Conservation (phyloP, 1,139 yeast species). For the Yamadazyma conglobata region DNA sequence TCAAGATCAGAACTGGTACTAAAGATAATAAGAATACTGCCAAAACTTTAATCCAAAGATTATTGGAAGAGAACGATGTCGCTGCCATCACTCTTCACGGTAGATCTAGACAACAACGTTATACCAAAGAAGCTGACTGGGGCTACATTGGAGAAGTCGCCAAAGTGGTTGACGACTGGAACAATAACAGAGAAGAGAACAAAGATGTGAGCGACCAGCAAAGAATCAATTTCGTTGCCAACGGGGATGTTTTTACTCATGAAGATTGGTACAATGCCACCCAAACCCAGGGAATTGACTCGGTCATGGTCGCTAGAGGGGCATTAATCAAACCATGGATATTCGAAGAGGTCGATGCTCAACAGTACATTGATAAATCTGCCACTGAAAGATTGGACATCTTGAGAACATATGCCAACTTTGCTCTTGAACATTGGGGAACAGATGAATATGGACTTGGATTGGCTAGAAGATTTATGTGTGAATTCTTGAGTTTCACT, state of each 20-base stretch:
- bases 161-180: constrained; percentile 58
- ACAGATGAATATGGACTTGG: constrained; percentile 92
- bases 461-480: constrained; percentile 82
- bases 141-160: constrained; percentile 78
- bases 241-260: constrained; percentile 86
- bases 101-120: constrained; percentile 92
- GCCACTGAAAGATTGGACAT: constrained; percentile 85
- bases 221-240: constrained; percentile 70
- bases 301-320: constrained; percentile 97
- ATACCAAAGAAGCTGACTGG: constrained; percentile 93
- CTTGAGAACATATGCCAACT: constrained; percentile 63
- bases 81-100: constrained; percentile 96
- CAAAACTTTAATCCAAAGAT: constrained; percentile 61
- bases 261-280: constrained; percentile 88
- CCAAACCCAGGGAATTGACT: constrained; percentile 70
- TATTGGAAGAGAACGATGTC: constrained; percentile 74
- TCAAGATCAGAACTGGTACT: constrained; percentile 89
- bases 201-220: constrained; percentile 49
- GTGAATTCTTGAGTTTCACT: constrained; percentile 92
- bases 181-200: constrained; percentile 47
- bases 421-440: constrained; percentile 97
- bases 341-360: constrained; percentile 88
- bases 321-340: constrained; percentile 99
- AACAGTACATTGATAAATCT: constrained; percentile 85
- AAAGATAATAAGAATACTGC: constrained; percentile 87